phyloP scores from a whole-genome alignment of 2,329 filamentous ascomycete species.

The Epichloe festucae region DNA sequence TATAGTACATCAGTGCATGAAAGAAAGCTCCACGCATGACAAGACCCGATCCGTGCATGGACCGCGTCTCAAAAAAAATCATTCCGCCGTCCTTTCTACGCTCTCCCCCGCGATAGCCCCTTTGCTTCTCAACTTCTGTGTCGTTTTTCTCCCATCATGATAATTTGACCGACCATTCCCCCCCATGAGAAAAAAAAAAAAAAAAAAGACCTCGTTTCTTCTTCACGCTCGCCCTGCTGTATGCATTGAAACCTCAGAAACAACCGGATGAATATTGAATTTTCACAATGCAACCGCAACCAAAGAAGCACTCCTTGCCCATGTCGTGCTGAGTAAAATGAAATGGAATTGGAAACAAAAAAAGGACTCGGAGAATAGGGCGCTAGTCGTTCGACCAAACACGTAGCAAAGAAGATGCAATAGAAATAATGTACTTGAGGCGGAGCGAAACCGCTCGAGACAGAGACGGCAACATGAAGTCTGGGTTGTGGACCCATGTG shows the following conservation, averaged over 20 bases:
- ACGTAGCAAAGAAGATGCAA: neutral
- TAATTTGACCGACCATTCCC: neutral
- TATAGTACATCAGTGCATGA: constrained; percentile 4
- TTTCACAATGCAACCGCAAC: neutral
- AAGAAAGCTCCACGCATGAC: neutral
- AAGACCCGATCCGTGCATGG: neutral
- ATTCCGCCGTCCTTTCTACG: neutral
- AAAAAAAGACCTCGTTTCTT: neutral
- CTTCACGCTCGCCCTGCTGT: neutral
- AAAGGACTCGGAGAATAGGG: too few species aligned
- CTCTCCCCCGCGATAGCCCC: neutral
- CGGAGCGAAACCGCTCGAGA: neutral
- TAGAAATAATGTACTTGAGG: too few species aligned
- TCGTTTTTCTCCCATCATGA: neutral
- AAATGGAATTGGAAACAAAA: neutral
- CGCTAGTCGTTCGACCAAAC: too few species aligned
- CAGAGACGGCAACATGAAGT: neutral
- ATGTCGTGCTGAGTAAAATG: too few species aligned
- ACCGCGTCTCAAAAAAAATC: neutral
- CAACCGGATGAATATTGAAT: neutral
- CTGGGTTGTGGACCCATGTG: neutral
- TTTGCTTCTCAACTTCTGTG: neutral
- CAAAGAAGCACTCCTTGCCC: neutral
- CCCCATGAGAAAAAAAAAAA: neutral
- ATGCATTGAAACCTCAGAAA: neutral